Evolutionary conservation across 2,329 filamentous ascomycete genomes (phyloP).

Genomic region (Reticulascus tulasneorum): DNA sequence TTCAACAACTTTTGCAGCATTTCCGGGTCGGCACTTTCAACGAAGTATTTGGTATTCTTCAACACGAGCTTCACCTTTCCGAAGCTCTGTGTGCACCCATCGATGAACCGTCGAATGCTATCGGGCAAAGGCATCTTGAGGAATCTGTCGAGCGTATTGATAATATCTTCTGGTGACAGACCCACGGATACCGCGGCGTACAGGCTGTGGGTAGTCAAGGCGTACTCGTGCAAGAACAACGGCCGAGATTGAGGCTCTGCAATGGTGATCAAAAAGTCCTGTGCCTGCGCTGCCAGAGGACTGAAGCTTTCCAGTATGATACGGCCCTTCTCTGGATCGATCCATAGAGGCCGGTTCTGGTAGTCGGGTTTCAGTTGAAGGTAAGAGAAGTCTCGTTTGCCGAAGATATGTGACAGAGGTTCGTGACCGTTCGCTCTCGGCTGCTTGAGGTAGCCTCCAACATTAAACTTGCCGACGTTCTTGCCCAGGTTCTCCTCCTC

Average conservation of each 20-base stretch:
- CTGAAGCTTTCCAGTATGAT: conserved; percentile 96
- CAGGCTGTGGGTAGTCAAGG: conserved; percentile 84
- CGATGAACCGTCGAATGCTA: conserved; percentile 75
- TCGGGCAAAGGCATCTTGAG: conserved; percentile 84
- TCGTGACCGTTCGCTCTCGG: conserved; percentile 10
- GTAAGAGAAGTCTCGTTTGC: conserved; percentile 69
- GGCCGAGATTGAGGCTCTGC: conserved; percentile 90
- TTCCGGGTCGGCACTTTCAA: conserved; percentile 84
- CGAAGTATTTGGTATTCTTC: conserved; percentile 90
- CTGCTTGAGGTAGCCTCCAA: conserved; percentile 38
- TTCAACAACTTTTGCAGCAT: conserved; percentile 84
- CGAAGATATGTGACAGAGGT: conserved; percentile 25
- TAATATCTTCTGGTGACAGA: conserved; percentile 84
- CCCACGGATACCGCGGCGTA: conserved; percentile 95
- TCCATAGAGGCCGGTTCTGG: conserved; percentile 86
- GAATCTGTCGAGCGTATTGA: conserved; percentile 80
- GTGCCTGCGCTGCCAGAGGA: conserved; percentile 77
- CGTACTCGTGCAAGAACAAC: conserved; percentile 89
- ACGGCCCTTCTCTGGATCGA: conserved; percentile 78
- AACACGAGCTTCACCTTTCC: conserved; percentile 94
- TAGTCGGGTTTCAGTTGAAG: conserved; percentile 84
- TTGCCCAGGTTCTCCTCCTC: conserved; percentile 53
- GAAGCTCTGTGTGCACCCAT: conserved; percentile 79
- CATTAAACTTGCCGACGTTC: conserved; percentile 57
- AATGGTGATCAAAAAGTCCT: conserved; percentile 94